Base-by-base conservation (phyloP, 78 protist genomes). In the Cavenderia fasciculata region DNA sequence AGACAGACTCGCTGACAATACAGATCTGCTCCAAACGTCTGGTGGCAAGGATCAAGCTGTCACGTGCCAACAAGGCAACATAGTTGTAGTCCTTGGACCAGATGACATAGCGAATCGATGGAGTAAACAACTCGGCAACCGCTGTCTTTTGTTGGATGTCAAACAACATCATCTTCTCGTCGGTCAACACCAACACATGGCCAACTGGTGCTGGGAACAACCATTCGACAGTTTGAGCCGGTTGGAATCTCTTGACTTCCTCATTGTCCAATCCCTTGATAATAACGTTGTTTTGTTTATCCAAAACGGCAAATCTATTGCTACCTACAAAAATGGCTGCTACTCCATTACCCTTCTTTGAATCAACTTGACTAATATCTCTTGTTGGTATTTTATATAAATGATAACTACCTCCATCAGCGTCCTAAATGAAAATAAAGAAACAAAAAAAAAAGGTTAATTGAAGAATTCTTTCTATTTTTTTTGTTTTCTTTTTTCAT, bases 251-350 rank as follows among this genome's bases (percentile, higher is more conserved):
- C 92, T 96, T 95, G 61, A 96, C 94, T 27, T 86, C 95, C 85
- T 88, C 97, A 59, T 97, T 97, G 47, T 85, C 69, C 25, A 96
- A 69, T 61, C 94, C 90, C 70, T 84, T 93, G 70, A 97, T 52
- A 66, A 95, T 56, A 40, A 98, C 61, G 33, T 36, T 72, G 47
- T 90, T 61, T 31, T 47, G 49, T 87, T 95, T 96, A 75, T 97
- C 99, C 12, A 98, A 69, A 7, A 95, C 97, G 2, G 98, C 99
- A 44, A 97, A 97, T 31, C 99, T 84, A 76, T 96, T 96, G 41
- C 97, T 74, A 19, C 97, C 97, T 19, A 97, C 95, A 46, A 96
- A 98, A 8, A 96, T 97, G 12, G 98, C 98, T 2, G 94, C 59
- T 2, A 40, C 29, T 51, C 97, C 98, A 19, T n/a, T 59, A 11